Percentiles rank a stretch among this genome's conserved stretches.
Evolutionary conservation across 495 filamentous ascomycete species (phyloP).

Genomic region (Aspergillus steynii): DNA sequence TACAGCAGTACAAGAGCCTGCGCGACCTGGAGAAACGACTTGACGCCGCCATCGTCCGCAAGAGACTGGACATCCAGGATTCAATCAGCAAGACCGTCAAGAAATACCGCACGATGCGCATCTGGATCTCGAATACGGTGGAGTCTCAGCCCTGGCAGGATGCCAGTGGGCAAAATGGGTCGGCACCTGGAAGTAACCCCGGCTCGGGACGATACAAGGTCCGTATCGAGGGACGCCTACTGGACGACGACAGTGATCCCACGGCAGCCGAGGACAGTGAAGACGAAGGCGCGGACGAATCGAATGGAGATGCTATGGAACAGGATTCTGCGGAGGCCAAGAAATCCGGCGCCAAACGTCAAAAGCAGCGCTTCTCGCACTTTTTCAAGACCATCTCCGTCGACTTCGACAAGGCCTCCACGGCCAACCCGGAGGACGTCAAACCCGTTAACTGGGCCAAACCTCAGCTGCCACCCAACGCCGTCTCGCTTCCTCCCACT

Average conservation of each 20-base stretch:
- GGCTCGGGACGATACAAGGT: conserved; percentile 72
- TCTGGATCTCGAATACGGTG: conserved; percentile 95
- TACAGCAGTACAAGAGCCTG: conserved; percentile 76
- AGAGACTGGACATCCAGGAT: conserved; percentile 87
- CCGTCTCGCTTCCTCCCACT: conserved; percentile 42
- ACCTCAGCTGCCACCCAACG: conserved; percentile 55
- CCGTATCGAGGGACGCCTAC: conserved; percentile 87
- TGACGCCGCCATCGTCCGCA: conserved; percentile 93
- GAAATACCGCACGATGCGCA: conserved; percentile 80
- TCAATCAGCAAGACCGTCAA: conserved; percentile 76
- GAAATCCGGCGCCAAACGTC: conserved; percentile 44
- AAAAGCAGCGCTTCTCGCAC: conserved; percentile 73
- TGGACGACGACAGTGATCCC: conserved; percentile 67
- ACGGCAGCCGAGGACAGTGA: conserved; percentile 54
- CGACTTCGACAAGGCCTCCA: conserved; percentile 71
- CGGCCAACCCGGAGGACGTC: conserved; percentile 50
- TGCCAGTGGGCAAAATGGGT: conserved; percentile 36
- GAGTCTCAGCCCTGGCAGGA: conserved; percentile 95
- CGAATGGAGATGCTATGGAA: conserved; percentile 56
- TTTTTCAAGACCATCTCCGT: conserved; percentile 93
- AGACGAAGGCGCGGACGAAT: conserved; percentile 48
- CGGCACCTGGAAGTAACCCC: conserved; percentile 34
- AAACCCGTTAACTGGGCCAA: conserved; percentile 75
- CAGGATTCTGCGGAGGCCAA: conserved; percentile 49
- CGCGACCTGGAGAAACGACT: conserved; percentile 85